Conservation (phyloP, 164 flowering plant species). For the Hamamelis virginiana region DNA sequence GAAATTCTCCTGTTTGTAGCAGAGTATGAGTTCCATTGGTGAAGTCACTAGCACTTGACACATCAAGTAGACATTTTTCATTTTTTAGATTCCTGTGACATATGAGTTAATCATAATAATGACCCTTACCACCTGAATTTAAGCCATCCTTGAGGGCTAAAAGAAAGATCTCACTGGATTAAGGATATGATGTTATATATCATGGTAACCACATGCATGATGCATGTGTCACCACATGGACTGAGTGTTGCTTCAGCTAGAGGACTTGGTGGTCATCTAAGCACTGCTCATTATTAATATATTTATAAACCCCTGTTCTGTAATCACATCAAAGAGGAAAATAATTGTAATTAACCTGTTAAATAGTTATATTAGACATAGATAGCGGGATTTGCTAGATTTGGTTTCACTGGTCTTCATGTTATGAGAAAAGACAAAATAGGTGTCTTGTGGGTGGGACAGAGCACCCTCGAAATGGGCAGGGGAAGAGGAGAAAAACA, state of each 20-base stretch:
- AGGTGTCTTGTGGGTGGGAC: slow-evolving; percentile 18
- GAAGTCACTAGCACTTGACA: no score
- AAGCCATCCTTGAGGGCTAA: background rate
- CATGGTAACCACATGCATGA: background rate
- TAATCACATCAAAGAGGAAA: slow-evolving; percentile 1
- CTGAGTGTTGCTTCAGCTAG: background rate
- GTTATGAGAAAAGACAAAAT: slow-evolving; percentile 6
- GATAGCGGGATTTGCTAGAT: slow-evolving; percentile 39
- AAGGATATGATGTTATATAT: background rate
- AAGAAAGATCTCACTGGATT: background rate
- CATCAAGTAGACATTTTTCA: no score
- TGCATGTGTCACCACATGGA: no score
- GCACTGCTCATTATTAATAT: background rate
- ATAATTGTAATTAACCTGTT: background rate
- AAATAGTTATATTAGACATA: slow-evolving; percentile 5
- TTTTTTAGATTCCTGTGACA: no score
- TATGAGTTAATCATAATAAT: no score
- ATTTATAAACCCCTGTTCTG: background rate
- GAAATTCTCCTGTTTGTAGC: background rate
- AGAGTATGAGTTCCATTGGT: no score
- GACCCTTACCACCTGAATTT: background rate
- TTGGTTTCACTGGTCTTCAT: slow-evolving; percentile 17
- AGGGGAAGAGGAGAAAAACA: slow-evolving; percentile 18
- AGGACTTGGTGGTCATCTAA: background rate
- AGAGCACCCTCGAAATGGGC: slow-evolving; percentile 21